Conservation (phyloP, 2,329 filamentous ascomycete genomes). For the Aureobasidium pullulans region DNA sequence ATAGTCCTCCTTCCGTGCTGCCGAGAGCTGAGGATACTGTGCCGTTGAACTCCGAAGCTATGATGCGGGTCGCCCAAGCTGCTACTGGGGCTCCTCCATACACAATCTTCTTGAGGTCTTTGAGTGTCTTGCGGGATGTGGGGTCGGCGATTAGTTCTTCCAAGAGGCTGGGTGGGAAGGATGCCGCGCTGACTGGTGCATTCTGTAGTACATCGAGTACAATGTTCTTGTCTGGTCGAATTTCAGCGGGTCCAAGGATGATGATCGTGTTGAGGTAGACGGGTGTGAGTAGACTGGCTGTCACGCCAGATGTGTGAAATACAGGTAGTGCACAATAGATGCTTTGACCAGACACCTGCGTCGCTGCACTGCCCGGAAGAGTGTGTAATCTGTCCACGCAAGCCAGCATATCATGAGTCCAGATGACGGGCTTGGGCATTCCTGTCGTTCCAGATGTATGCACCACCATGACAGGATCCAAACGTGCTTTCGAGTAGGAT, state of each 20-base stretch:
- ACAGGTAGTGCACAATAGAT: constrained; percentile 6
- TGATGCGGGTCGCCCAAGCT: neutral
- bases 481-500: neutral
- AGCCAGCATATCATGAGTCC: constrained; percentile 9
- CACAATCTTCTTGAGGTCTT: neutral
- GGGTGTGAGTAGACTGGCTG: neutral
- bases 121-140: neutral
- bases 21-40: neutral
- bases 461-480: constrained; percentile 11
- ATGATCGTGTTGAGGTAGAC: constrained; percentile 4
- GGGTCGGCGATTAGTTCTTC: neutral
- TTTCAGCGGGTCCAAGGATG: neutral
- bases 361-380: neutral
- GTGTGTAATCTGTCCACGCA: neutral
- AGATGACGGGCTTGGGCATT: constrained; percentile 12
- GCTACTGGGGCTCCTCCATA: constrained; percentile 5
- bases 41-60: neutral
- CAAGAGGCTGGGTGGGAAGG: constrained; percentile 6
- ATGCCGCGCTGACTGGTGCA: neutral
- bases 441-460: constrained; percentile 14
- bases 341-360: neutral
- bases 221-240: neutral
- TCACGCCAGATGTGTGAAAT: constrained; percentile 7
- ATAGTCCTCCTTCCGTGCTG: constrained; percentile 13
- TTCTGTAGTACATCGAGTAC: neutral